Evolutionary conservation across 805 yeast species (phyloP), one percentile per base, ranked within the genome.

Genomic region (Candida railenensis): DNA sequence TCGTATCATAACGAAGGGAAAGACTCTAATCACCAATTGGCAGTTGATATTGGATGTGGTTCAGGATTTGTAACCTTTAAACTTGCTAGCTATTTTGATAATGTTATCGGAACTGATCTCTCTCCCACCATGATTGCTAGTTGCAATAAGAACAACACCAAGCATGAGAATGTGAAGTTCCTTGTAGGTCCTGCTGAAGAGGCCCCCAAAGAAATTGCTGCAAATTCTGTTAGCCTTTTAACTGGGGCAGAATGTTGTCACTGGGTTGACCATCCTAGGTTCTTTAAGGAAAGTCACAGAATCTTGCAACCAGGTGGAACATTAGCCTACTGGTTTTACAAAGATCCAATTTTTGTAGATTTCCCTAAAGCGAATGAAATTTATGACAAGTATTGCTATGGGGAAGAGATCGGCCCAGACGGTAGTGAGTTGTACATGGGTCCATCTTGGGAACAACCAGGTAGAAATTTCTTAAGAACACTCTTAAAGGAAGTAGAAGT

Each of bases 171-270:
- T 3, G 50, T 66, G 15, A 40, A 48, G 19, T 67, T 67, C 44
- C 21, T 45, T 21, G 50, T 51, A 3, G 65, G 64, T 0, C 48
- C 62, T 1, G 71, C 61, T 2, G 73, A 67, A 43, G 22, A 46
- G 11, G 51, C 59, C 1, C 70, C 73, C 2, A 12, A 11, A 1
- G 42, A 40, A 2, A 54, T 65, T 1, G 37, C 40, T 2, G 42
- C 51, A 0, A 47, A 54, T 8, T 61, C 79, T 0, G 78, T 82
- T 5, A 95, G 86, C 58, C 49, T 89, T 54, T 70, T 89, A 12
- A 77, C 89, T 2, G 87, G 84, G n/a, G 96, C 91, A 0, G 90
- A 90, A 59, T 85, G 90, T 48, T 81, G 78, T n/a, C 97, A 90
- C 64, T 90, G 96, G 96, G 78, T 88, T 47, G 74, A 84, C 46